These are phyloP conservation scores for Papiliotrema terrestris DNA, from an alignment of 1,284 basidiomycete species.

Conservation along the genomic window DNA sequence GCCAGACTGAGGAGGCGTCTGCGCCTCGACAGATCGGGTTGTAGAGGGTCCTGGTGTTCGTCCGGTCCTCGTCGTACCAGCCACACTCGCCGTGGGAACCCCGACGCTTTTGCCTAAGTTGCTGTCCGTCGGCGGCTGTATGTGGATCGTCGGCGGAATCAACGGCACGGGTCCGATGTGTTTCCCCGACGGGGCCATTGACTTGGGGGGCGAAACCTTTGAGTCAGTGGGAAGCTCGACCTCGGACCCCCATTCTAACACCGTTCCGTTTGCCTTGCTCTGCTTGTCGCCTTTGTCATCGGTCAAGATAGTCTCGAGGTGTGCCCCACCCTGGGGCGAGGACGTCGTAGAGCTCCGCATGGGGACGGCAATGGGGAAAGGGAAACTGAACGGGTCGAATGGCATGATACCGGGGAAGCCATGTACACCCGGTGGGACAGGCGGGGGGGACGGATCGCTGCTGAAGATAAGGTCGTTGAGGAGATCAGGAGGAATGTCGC, in stretches of 20 bases:
- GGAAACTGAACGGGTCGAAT: background rate
- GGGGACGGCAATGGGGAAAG: background rate
- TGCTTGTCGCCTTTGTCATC: background rate
- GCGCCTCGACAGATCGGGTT: too few relatives aligned
- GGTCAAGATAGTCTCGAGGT: conserved; percentile 6
- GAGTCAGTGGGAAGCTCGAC: conserved; percentile 34
- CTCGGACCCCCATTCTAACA: conserved; percentile 37
- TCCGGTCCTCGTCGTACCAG: background rate
- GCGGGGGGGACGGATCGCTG: conserved; percentile 10
- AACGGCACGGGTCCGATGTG: background rate
- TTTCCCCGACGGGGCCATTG: background rate
- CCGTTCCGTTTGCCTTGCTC: background rate
- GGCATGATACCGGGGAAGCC: background rate
- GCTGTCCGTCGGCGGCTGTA: conserved; percentile 42
- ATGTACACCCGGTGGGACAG: conserved; percentile 1
- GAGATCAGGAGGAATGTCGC: conserved; percentile 18
- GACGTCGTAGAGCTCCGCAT: background rate
- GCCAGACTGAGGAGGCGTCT: too few relatives aligned
- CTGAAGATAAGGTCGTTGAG: conserved; percentile 31
- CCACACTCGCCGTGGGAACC: conserved; percentile 8
- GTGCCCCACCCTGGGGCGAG: conserved; percentile 2
- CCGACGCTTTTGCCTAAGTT: conserved; percentile 12
- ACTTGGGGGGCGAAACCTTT: conserved; percentile 13
- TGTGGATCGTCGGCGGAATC: conserved; percentile 30
- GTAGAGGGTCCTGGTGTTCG: background rate